Evolutionary conservation across 2,329 filamentous ascomycete species (phyloP), one percentile per base, ranked within the genome.

Genomic region (Ophiostoma sp.): DNA sequence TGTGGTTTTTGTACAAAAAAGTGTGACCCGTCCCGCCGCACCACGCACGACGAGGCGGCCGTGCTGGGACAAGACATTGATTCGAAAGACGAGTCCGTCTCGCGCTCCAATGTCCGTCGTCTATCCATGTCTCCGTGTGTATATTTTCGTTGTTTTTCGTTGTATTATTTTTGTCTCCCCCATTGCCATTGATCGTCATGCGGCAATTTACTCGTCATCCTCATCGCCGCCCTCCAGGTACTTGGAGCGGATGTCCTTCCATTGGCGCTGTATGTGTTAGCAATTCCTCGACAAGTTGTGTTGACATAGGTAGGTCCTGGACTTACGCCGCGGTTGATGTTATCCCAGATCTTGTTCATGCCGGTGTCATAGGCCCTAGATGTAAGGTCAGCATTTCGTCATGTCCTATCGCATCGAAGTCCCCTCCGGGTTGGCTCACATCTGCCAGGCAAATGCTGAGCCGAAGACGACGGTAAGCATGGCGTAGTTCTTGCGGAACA

Each of bases 161-260:
- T 63, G n/a, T 52, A 50, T 33, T 17, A 19, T 45, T 5, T 3
- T n/a, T 19, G 19, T 39, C 50, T 12, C 19, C 33, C 8, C 28
- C 12, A 25, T 48, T 25, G 68, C 15, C 39, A 11, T 45, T 11
- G 39, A 12, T 55, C 42, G 9, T 39, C 19, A n/a, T 31, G n/a
- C 3, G 25, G 52, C 33, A 50, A 36, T 45, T 28, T 85, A 83
- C 80, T 91, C 90, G 76, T 91, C 89, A 77, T 90, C 90, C 77
- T 90, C 90, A 77, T 92, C 91, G 73, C 86, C 89, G 74, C 87
- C 87, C 84, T 93, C 85, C 80, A 97, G 83, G 84, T 97, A 99
- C 84, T 89, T 91, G 83, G 91, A 86, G 86, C 97, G 95, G 87
- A 99, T 98, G 83, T 99, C 96, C 89, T 98, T 98, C 96, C 96